Evolutionary conservation across 1,284 basidiomycete genomes (phyloP).

Genomic region (Gymnopus androsaceus): DNA sequence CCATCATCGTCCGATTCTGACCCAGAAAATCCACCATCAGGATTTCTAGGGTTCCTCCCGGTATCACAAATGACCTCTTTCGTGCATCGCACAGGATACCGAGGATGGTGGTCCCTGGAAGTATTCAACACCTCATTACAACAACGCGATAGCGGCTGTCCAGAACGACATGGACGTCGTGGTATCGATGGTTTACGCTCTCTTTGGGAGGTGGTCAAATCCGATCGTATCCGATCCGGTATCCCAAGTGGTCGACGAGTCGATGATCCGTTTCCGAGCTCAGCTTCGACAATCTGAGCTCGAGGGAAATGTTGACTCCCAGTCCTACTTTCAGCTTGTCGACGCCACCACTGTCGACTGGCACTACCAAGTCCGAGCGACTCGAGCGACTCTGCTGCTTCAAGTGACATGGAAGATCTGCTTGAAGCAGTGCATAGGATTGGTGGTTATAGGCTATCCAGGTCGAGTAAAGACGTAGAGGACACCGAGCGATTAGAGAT

Average conservation of each 20-base stretch:
- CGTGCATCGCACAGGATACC: slow-evolving; percentile 23
- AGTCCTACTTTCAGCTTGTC: not conserved
- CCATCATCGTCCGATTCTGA: slow-evolving; percentile 12
- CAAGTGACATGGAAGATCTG: not conserved
- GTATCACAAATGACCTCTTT: slow-evolving; percentile 25
- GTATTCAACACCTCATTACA: slow-evolving; percentile 26
- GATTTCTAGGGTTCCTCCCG: slow-evolving; percentile 25
- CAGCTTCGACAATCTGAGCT: not conserved
- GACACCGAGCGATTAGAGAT: not conserved
- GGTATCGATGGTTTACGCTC: slow-evolving; percentile 22
- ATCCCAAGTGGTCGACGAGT: not conserved
- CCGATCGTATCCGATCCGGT: not conserved
- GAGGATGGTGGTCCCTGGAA: slow-evolving; percentile 30
- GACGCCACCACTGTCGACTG: slow-evolving; percentile 3
- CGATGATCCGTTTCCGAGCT: too few relatives aligned
- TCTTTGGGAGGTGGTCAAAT: slow-evolving; percentile 18
- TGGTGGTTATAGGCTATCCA: not conserved
- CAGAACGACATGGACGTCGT: slow-evolving; percentile 24
- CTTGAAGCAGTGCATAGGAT: not conserved
- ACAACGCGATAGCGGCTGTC: slow-evolving; percentile 24
- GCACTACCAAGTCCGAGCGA: slow-evolving; percentile 1
- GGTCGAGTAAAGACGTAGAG: not conserved
- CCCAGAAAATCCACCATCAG: slow-evolving; percentile 8
- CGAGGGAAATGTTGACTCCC: not conserved
- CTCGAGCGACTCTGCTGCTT: not conserved